Conservation (phyloP, 2,329 filamentous ascomycete genomes). For the Colletotrichum salicis region DNA sequence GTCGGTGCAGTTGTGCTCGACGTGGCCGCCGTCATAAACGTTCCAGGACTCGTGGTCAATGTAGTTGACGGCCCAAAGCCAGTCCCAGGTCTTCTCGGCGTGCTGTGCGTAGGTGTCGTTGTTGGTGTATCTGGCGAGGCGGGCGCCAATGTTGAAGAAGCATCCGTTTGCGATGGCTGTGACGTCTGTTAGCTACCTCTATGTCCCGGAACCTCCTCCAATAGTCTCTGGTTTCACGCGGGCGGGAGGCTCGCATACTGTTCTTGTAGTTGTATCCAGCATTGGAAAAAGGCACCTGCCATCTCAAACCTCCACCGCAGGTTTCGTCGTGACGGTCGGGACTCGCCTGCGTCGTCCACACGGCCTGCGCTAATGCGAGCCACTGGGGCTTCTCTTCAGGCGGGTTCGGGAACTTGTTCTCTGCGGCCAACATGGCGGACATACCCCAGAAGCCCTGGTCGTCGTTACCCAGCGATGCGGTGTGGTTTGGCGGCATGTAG, state of each 20-base stretch:
- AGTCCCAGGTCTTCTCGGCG: constrained; percentile 71
- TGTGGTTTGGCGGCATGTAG: constrained; percentile 71
- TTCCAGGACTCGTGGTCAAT: constrained; percentile 69
- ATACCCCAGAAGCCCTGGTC: constrained; percentile 79
- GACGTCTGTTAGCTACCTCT: constrained; percentile 10
- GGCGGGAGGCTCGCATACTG: constrained; percentile 44
- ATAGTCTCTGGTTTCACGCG: too few species aligned
- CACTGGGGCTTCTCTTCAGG: constrained; percentile 65
- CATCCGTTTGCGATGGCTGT: constrained; percentile 69
- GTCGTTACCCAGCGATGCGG: constrained; percentile 70
- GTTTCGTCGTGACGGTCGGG: constrained; percentile 71
- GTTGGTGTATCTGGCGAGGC: constrained; percentile 76
- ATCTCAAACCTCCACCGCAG: constrained; percentile 77
- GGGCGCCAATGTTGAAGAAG: constrained; percentile 73
- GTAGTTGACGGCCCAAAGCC: constrained; percentile 65
- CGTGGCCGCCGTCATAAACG: constrained; percentile 72
- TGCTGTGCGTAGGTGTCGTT: constrained; percentile 73
- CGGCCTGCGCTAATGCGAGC: constrained; percentile 74
- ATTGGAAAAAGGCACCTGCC: constrained; percentile 82
- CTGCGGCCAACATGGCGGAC: constrained; percentile 74
- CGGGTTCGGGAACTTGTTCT: constrained; percentile 71
- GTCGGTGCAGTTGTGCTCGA: constrained; percentile 67
- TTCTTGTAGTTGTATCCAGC: constrained; percentile 82
- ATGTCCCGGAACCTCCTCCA: neutral
- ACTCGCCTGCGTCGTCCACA: constrained; percentile 71